Base-by-base conservation (phyloP, 371 early-diverging fungal species). In the Apophysomyces elegans region DNA sequence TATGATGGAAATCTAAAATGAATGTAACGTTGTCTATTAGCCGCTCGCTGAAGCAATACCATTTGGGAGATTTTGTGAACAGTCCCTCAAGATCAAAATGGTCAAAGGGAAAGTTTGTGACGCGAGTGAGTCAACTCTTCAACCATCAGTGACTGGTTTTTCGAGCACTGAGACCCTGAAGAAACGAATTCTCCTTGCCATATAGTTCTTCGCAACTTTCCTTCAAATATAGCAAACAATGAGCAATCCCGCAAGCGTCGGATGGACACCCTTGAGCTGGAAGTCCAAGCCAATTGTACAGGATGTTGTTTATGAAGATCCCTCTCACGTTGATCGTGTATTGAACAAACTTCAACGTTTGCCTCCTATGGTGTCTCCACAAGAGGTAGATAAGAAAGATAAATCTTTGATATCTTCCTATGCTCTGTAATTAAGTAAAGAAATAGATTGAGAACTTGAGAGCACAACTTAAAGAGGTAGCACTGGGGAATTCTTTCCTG, bases 301-400 rank as follows among this genome's bases (percentile, higher is more conserved):
- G 79, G 94, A 94, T 56, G 98, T 96, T 45, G 79, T 79, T 41
- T 98, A 96, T 76, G 91, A 91, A 50, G 88, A 95, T 70, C 87
- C 83, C 50, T 86, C 73, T 14, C 88, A 86, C 67, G 81, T 95
- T 4, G 68, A 89, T 32, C 73, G 74, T 18, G 94, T 94, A 4
- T 75, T 96, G n/a, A 71, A 75, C 18, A 95, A 95, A 70, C 80
- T 98, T 16, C 75, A 84, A 2, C 81, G 76, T n/a, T 80, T 98
- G 59, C 98, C 98, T 54, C 97, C 97, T 35, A 82, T 98, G 68
- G 98, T 98, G 37, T 87, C 91, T 18, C 83, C 93, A 46, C 76
- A 80, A n/a, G 98, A 96, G 86, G 96, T 94, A 84, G 18, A 47
- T 36, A 9, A 9, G 8, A 4, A 13, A 13, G 16, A 46, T 0